Evolutionary conservation across 2,329 filamentous ascomycete genomes (phyloP), one percentile per base, ranked within the genome.

Genomic region (Aspergillus pseudonomiae): DNA sequence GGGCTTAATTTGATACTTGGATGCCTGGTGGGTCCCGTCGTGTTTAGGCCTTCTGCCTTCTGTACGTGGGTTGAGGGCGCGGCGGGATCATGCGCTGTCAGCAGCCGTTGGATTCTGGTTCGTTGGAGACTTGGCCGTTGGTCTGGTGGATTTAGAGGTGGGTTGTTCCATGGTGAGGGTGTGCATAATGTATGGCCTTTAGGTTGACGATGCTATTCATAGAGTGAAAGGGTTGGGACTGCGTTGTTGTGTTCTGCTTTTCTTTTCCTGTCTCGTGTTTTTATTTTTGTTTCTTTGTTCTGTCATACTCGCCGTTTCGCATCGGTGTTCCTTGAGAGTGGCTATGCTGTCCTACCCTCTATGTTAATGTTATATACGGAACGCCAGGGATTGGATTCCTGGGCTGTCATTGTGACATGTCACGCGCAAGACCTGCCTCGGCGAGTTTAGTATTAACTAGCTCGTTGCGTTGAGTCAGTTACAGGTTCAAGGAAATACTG

Each of bases 401-500:
- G 16, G 6, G 3, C 4, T 28, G 46, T 11, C 46, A 10, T 5
- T 50, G 7, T 50, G 24, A n/a, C 46, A 50, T 9, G 16, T 50
- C 26, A 28, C 46, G 6, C 46, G 46, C 16, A 7, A 30, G 16
- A 28, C 26, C 7, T 30, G 46, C 24, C 24, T 19, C 46, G 14
- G 16, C 24, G 12, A 19, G 3, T 16, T 19, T 21, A 4, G 10
- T 28, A 30, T 50, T 26, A 30, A 24, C 21, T 24, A 24, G 14
- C 26, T 26, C 4, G 6, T 14, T 16, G 6, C 6, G 3, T 1
- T 11, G 7, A 14, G 16, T 9, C n/a, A 28, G 5, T 1, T 1
- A 7, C 21, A 16, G 11, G 6, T 16, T 16, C 14, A 19, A 24
- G 1, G 7, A 19, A 11, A 10, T 1, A 6, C 14, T 19, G 30